Percentiles rank a stretch among this genome's conserved stretches.
Evolutionary conservation across 164 flowering plant species (phyloP).

Genomic region (Euptelea pleiosperma): DNA sequence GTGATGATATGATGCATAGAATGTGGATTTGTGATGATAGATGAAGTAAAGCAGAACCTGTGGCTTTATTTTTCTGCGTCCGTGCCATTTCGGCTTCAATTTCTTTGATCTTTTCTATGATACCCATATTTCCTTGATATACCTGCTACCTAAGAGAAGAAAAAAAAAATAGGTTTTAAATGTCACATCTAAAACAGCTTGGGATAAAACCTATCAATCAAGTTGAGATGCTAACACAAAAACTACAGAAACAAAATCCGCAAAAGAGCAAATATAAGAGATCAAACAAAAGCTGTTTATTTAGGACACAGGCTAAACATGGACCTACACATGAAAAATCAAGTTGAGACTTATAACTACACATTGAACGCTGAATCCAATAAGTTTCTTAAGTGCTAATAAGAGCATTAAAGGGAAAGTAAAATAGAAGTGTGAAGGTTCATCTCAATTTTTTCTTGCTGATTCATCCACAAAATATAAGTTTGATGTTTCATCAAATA

Average conservation of each 20-base stretch:
- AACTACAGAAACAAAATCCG: not conserved
- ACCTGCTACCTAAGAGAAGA: conserved; percentile 14
- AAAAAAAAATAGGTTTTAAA: not conserved
- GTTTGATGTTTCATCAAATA: too few species aligned
- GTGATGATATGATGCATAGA: not conserved
- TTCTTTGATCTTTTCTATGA: conserved; percentile 92
- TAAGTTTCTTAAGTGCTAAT: too few species aligned
- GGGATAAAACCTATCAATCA: not conserved
- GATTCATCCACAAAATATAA: too few species aligned
- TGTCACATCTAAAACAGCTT: not conserved
- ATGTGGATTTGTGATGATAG: too few species aligned
- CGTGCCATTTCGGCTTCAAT: conserved; percentile 99
- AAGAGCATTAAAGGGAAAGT: too few species aligned
- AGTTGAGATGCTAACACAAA: not conserved
- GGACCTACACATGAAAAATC: not conserved
- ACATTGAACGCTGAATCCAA: too few species aligned
- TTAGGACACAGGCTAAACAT: not conserved
- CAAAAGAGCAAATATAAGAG: not conserved
- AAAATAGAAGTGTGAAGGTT: too few species aligned
- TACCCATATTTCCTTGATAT: conserved; percentile 65
- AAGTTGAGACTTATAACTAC: too few species aligned
- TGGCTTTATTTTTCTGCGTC: conserved; percentile 99
- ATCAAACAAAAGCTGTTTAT: not conserved
- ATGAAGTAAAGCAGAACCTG: conserved; percentile 48
- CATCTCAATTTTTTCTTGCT: too few species aligned